A percentile compares a stretch with the other conserved stretches of the same genome.
These are phyloP conservation scores for Xanthoparmelia taractica DNA, from an alignment of 495 filamentous ascomycete genomes.

Conservation along the genomic window DNA sequence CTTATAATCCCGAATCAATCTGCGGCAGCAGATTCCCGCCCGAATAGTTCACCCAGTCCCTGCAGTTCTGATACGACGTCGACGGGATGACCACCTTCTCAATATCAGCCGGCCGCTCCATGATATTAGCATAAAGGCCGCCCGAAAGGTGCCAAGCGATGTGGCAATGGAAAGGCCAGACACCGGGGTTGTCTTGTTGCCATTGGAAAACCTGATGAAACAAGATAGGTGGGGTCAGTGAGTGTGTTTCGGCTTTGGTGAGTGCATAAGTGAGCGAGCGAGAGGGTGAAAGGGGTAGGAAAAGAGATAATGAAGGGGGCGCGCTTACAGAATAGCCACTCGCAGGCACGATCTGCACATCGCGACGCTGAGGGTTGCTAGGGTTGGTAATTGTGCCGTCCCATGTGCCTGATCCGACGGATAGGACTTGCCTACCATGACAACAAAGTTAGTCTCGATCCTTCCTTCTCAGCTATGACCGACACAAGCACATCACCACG, in stretches of 20 bases:
- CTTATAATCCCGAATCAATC: slow-evolving; percentile 13
- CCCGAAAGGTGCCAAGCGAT: slow-evolving; percentile 25
- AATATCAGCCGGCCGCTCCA: slow-evolving; percentile 22
- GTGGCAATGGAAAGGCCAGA: slow-evolving; percentile 28
- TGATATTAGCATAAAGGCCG: slow-evolving; percentile 20
- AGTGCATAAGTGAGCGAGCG: background rate
- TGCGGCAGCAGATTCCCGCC: slow-evolving; percentile 2
- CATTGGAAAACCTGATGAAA: slow-evolving; percentile 8
- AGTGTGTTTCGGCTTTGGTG: background rate
- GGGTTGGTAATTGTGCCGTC: slow-evolving; percentile 11
- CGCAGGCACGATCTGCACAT: slow-evolving; percentile 47
- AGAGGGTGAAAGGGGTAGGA: too few species aligned
- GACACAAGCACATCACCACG: background rate
- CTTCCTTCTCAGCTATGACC: background rate
- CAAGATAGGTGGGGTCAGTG: slow-evolving; percentile 4
- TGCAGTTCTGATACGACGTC: slow-evolving; percentile 8
- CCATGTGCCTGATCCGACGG: slow-evolving; percentile 10
- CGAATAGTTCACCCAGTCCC: slow-evolving; percentile 13
- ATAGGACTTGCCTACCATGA: slow-evolving; percentile 12
- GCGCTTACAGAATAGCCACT: slow-evolving; percentile 36
- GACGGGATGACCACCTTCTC: slow-evolving; percentile 21
- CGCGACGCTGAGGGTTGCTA: slow-evolving; percentile 47
- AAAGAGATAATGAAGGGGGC: background rate
- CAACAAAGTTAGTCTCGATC: background rate
- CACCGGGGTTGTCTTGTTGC: slow-evolving; percentile 21